Conservation (phyloP, 2,329 filamentous ascomycete species). For the Onygenales sp. region DNA sequence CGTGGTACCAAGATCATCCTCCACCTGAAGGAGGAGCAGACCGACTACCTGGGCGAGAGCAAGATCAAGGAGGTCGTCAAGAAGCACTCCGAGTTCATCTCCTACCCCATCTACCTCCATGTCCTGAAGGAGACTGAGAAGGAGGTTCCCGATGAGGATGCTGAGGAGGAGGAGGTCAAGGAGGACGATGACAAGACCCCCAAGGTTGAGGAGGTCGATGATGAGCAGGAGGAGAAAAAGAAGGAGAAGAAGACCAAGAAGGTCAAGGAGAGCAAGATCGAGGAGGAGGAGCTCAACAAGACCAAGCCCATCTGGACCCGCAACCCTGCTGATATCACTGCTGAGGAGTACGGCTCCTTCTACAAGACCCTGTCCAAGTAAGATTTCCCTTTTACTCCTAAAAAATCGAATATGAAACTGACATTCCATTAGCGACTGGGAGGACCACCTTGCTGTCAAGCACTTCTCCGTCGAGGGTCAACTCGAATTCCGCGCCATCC, state of each 20-base stretch:
- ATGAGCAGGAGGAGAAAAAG: slow-evolving; percentile 71
- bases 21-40: slow-evolving; percentile 98
- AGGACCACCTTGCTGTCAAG: slow-evolving; percentile 98
- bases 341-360: slow-evolving; percentile 97
- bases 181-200: slow-evolving; percentile 86
- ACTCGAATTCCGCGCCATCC: slow-evolving; percentile 99
- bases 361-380: slow-evolving; percentile 98
- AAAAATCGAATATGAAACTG: slow-evolving; percentile 6
- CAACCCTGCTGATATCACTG: slow-evolving; percentile 88
- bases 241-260: slow-evolving; percentile 99
- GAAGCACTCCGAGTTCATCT: slow-evolving; percentile 99
- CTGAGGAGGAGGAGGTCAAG: slow-evolving; percentile 50
- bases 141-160: slow-evolving; percentile 95
- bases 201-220: slow-evolving; percentile 87
- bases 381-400: slow-evolving; percentile 6
- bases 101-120: slow-evolving; percentile 99
- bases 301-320: slow-evolving; percentile 99
- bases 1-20: slow-evolving; percentile 97
- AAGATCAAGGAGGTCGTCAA: slow-evolving; percentile 99
- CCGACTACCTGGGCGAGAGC: slow-evolving; percentile 95
- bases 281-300: slow-evolving; percentile 99
- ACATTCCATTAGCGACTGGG: slow-evolving; percentile 61
- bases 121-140: slow-evolving; percentile 98
- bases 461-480: slow-evolving; percentile 99
- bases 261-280: slow-evolving; percentile 95